Conservation (phyloP, 768 basidiomycete genomes). For the Kwoniella heveanensis region DNA sequence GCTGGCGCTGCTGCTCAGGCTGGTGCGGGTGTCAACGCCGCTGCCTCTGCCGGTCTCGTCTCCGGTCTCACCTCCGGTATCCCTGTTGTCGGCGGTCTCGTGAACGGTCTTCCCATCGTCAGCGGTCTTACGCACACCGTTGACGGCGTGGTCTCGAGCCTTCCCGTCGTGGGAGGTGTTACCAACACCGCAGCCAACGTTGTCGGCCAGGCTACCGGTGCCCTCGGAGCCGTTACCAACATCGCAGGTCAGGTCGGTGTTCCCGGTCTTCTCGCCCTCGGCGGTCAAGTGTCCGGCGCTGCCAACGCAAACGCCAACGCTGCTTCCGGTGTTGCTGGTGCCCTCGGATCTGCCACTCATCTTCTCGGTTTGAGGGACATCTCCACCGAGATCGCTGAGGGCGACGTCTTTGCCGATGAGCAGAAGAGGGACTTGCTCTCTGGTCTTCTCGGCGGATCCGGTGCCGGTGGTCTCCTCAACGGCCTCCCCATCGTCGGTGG, state of each 20-base stretch:
- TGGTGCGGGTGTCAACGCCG: constrained; percentile 3
- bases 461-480: constrained; percentile 6
- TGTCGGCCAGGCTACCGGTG: constrained; percentile 10
- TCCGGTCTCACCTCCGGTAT: constrained; percentile 7
- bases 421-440: constrained; percentile 24
- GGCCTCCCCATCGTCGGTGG: constrained; percentile 3
- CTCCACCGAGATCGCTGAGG: constrained; percentile 19
- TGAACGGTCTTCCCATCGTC: constrained; percentile 18
- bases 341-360: not conserved
- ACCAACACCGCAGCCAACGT: constrained; percentile 9
- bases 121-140: constrained; percentile 18
- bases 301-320: constrained; percentile 14
- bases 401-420: constrained; percentile 14
- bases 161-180: constrained; percentile 18
- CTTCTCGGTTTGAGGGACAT: constrained; percentile 17
- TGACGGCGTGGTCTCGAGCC: constrained; percentile 1
- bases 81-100: constrained; percentile 15
- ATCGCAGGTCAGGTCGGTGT: constrained; percentile 7
- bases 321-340: not conserved
- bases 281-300: constrained; percentile 10
- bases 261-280: constrained; percentile 14
- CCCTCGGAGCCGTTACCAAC: constrained; percentile 13
- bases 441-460: constrained; percentile 11
- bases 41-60: constrained; percentile 7
- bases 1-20: constrained; percentile 15